Conservation (phyloP, 2,329 filamentous ascomycete species). For the Amauroascus verrucosus region DNA sequence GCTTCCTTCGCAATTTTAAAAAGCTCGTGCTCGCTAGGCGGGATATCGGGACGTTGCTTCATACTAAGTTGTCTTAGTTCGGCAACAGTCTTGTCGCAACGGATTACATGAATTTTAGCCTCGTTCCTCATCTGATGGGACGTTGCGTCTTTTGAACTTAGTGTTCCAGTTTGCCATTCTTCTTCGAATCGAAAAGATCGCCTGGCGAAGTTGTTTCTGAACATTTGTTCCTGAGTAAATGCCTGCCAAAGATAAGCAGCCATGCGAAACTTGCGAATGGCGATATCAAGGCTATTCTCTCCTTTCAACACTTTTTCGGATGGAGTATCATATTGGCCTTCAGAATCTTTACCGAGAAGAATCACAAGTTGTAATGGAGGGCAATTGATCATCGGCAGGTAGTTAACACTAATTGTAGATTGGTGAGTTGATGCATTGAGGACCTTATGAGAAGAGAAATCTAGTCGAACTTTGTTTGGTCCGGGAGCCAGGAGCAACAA, state of each 20-base stretch:
- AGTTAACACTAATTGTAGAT: slow-evolving; percentile 72
- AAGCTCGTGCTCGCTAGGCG: slow-evolving; percentile 51
- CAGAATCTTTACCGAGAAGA: slow-evolving; percentile 76
- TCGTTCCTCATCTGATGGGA: slow-evolving; percentile 72
- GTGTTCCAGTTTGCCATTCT: slow-evolving; percentile 78
- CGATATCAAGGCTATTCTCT: slow-evolving; percentile 69
- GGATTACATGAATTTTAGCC: slow-evolving; percentile 78
- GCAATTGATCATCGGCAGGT: slow-evolving; percentile 64
- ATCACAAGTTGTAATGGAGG: slow-evolving; percentile 87
- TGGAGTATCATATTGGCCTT: slow-evolving; percentile 70
- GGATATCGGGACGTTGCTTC: slow-evolving; percentile 42
- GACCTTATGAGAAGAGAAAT: slow-evolving; percentile 76
- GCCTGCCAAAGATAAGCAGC: slow-evolving; percentile 94
- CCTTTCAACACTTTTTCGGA: slow-evolving; percentile 66
- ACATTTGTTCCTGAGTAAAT: slow-evolving; percentile 95
- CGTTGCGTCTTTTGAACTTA: slow-evolving; percentile 63
- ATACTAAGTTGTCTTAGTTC: slow-evolving; percentile 70
- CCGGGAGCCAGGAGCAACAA: slow-evolving; percentile 84
- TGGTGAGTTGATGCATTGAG: slow-evolving; percentile 60
- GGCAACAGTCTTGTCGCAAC: slow-evolving; percentile 69
- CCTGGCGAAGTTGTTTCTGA: slow-evolving; percentile 72
- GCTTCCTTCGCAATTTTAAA: slow-evolving; percentile 69
- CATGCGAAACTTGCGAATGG: slow-evolving; percentile 85
- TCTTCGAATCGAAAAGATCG: slow-evolving; percentile 87
- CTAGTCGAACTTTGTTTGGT: slow-evolving; percentile 76